Evolutionary conservation across 139 green algal species (phyloP).

Genomic region (Tetradesmus obliquus): DNA sequence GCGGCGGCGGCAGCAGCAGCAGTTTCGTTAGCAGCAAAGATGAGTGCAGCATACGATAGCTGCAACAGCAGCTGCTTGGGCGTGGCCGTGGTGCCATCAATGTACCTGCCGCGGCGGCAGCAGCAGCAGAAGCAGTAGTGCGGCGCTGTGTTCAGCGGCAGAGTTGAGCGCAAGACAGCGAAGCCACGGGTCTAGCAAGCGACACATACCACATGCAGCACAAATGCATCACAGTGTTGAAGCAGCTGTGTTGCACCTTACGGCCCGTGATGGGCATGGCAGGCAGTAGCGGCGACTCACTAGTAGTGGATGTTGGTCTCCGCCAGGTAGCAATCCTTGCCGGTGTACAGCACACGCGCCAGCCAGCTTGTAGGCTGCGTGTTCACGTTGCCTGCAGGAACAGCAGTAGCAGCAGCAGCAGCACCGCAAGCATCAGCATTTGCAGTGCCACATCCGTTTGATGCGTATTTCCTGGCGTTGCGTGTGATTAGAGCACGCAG

Average conservation of each 20-base stretch:
- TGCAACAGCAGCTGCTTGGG: neutral
- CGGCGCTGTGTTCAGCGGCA: too few relatives aligned
- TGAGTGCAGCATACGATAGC: neutral
- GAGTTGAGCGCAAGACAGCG: too few relatives aligned
- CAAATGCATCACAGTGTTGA: too few relatives aligned
- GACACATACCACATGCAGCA: too few relatives aligned
- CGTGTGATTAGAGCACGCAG: too few relatives aligned
- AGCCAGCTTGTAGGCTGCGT: constrained; percentile 37
- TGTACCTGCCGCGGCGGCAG: neutral
- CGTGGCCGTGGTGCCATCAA: neutral
- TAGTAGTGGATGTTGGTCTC: constrained; percentile 31
- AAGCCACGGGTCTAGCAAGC: too few relatives aligned
- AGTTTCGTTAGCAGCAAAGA: neutral
- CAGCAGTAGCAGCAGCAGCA: neutral
- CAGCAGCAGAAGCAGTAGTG: neutral
- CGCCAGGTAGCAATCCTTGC: constrained; percentile 10
- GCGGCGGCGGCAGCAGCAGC: neutral
- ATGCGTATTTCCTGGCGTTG: too few relatives aligned
- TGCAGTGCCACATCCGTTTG: neutral
- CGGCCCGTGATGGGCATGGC: too few relatives aligned
- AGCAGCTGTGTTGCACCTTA: too few relatives aligned
- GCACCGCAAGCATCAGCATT: neutral
- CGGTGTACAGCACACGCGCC: neutral
- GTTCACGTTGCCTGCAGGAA: constrained; percentile 47
- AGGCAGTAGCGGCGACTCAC: neutral